These are phyloP conservation scores for Rhytidiadelphus loreus DNA, from an alignment of 225 moss, liverwort and hornwort species.

Conservation along the genomic window DNA sequence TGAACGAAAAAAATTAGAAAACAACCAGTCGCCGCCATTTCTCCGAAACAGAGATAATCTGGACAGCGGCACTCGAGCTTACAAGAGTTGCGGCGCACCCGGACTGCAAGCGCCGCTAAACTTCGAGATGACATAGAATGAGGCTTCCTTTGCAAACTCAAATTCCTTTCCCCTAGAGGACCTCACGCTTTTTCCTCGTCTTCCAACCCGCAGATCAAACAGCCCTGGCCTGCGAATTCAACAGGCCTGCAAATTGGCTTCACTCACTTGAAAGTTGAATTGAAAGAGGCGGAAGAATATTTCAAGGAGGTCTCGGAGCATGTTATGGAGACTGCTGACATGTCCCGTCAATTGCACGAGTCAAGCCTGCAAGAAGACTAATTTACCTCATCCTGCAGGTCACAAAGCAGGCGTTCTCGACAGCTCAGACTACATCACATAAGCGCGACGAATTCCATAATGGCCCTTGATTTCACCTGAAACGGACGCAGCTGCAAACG, in stretches of 20 bases:
- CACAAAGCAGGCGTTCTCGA: not conserved
- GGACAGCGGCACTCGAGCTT: not conserved
- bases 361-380: not conserved
- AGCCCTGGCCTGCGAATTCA: not conserved
- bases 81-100: not conserved
- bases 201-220: not conserved
- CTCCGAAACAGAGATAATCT: not conserved
- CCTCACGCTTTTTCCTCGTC: not conserved
- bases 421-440: not conserved
- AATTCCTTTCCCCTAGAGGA: not conserved
- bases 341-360: not conserved
- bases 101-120: not conserved
- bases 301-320: not conserved
- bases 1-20: not conserved
- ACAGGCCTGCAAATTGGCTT: not conserved
- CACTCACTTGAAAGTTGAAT: not conserved
- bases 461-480: not conserved
- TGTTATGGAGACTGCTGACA: not conserved
- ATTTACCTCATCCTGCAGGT: not conserved
- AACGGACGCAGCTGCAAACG: not conserved
- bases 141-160: not conserved
- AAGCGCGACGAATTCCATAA: not conserved
- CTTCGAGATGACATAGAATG: not conserved
- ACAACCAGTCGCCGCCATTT: not conserved
- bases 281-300: not conserved